Evolutionary conservation across 306 rosid genomes (phyloP), one percentile per base, ranked within the genome.

Genomic region (Trifolium pratense): DNA sequence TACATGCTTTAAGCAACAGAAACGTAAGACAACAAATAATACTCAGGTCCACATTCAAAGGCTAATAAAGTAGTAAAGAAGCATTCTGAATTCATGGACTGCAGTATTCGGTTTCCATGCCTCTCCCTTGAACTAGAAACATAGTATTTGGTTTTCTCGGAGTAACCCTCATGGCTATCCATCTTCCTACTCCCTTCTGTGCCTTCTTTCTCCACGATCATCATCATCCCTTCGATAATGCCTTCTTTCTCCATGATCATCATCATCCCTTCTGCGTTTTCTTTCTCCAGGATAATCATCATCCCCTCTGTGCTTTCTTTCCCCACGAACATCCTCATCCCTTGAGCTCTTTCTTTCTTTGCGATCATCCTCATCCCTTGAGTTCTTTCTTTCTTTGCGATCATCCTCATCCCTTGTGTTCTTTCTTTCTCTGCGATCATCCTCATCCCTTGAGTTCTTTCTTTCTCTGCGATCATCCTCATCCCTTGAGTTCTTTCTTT

Each of bases 161-260:
- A 56, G 40, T 52, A 43, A 64, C 67, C 71, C 61, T 53, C 64
- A 6, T 26, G 70, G 42, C 45, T 21, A 23, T 72, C 85, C 64
- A 72, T 79, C 84, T 51, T 67, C 84, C 73, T 87, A 66, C 39
- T 66, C 75, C 61, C 74, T 61, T 39, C 5, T 7, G 29, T 69
- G n/a, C n/a, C n/a, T n/a, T n/a, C n/a, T n/a, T n/a, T n/a, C n/a
- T n/a, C n/a, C n/a, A n/a, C n/a, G n/a, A n/a, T n/a, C n/a, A n/a
- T n/a, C n/a, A n/a, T n/a, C n/a, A n/a, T n/a, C n/a, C n/a, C n/a
- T n/a, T n/a, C n/a, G n/a, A n/a, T n/a, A n/a, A n/a, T n/a, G 80
- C 70, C 70, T 81, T 66, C 82, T 58, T 57, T 68, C 78, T 39
- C 60, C 60, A 46, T 8, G 52, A 43, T 39, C 90, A 75, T 84